These are phyloP conservation scores for Fusarium sp. DNA, from an alignment of 2,329 filamentous ascomycete genomes.

Conservation along the genomic window DNA sequence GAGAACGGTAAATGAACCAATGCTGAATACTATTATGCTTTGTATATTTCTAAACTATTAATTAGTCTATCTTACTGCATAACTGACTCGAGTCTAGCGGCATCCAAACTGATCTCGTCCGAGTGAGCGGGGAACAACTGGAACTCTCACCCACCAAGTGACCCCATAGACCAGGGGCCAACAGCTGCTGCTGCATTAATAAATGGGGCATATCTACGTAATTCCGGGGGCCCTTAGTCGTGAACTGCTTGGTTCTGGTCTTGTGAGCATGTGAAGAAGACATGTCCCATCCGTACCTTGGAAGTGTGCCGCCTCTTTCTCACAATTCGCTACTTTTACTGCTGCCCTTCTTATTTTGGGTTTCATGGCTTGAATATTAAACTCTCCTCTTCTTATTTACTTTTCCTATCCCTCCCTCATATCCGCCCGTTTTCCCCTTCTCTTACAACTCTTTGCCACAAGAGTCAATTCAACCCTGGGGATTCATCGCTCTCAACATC, in stretches of 20 bases:
- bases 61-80: no score
- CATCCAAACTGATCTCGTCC: not conserved
- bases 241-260: conserved; percentile 24
- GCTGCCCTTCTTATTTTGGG: conserved; percentile 9
- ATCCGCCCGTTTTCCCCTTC: conserved; percentile 10
- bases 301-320: conserved; percentile 17
- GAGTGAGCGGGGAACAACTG: conserved; percentile 29
- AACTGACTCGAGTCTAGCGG: no score
- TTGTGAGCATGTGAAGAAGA: conserved; percentile 47
- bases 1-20: no score
- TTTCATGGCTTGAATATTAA: conserved; percentile 17
- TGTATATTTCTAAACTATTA: no score
- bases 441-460: conserved; percentile 10
- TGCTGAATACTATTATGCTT: no score
- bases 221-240: conserved; percentile 32
- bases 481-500: conserved; percentile 1
- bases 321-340: not conserved
- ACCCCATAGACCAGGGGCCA: conserved; percentile 27
- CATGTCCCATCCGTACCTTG: not conserved
- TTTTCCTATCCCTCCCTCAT: not conserved
- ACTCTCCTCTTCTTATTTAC: conserved; percentile 21
- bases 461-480: not conserved
- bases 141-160: conserved; percentile 12
- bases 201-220: conserved; percentile 40
- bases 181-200: conserved; percentile 27